Conservation (phyloP, 768 basidiomycete species). For the Coprinopsis cinerea region DNA sequence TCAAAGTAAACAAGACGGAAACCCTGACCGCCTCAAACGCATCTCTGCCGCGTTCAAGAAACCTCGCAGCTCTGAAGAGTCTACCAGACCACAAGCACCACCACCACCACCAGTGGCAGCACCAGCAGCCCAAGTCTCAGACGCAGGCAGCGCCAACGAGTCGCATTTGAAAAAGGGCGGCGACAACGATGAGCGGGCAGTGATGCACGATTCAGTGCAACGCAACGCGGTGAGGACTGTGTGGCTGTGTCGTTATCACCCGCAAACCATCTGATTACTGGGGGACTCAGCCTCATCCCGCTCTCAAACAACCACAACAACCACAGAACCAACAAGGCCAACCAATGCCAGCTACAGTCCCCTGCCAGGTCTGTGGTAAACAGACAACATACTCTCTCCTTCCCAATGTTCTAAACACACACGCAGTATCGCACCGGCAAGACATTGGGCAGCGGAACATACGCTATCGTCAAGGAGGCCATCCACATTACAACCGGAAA, state of each 20-base stretch:
- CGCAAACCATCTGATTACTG: constrained; percentile 12
- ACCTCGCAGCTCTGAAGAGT: not conserved
- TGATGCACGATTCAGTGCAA: constrained; percentile 16
- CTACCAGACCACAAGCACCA: too few species aligned
- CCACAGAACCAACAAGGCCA: too few species aligned
- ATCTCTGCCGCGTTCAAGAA: constrained; percentile 13
- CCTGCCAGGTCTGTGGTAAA: constrained; percentile 40
- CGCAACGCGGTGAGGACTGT: constrained; percentile 2
- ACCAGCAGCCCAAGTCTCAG: not conserved
- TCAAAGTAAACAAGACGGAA: constrained; percentile 21
- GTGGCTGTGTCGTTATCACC: constrained; percentile 10
- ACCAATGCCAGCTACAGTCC: constrained; percentile 35
- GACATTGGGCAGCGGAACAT: constrained; percentile 87
- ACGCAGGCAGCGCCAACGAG: constrained; percentile 4
- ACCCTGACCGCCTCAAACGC: constrained; percentile 16
- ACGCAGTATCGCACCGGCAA: constrained; percentile 80
- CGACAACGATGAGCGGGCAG: constrained; percentile 14
- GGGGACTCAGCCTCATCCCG: constrained; percentile 11
- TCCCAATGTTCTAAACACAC: not conserved
- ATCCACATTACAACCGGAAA: constrained; percentile 87
- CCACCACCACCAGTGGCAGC: not conserved
- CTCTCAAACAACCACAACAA: constrained; percentile 10
- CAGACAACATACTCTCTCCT: constrained; percentile 8
- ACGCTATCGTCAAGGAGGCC: constrained; percentile 93
- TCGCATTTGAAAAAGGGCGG: too few species aligned